A percentile compares a stretch with the other conserved stretches of the same genome.
Evolutionary conservation across 1,139 yeast species (phyloP).

Genomic region (Wickerhamomyces sp.): DNA sequence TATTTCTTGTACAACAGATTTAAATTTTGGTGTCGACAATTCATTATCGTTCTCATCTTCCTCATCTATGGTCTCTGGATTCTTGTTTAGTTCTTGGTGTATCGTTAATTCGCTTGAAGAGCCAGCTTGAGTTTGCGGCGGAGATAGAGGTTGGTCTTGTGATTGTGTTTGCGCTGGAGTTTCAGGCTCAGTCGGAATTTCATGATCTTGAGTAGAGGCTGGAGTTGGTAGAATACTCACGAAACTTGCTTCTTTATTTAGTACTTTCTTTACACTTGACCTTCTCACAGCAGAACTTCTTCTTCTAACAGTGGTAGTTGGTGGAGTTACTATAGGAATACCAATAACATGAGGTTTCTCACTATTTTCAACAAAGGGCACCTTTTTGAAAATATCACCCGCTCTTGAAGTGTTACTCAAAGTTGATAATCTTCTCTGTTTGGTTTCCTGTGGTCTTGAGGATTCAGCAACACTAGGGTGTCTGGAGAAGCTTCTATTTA

Average conservation of each 20-base stretch:
- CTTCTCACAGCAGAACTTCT: slow-evolving; percentile 1
- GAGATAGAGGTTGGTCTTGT: background rate
- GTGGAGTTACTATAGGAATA: slow-evolving; percentile 8
- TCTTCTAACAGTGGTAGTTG: slow-evolving; percentile 5
- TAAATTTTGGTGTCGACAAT: too few species aligned
- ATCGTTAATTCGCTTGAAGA: background rate
- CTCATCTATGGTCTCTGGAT: too few species aligned
- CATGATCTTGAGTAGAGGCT: slow-evolving; percentile 1
- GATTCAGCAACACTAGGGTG: slow-evolving; percentile 13
- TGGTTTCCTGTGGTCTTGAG: slow-evolving; percentile 14
- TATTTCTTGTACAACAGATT: too few species aligned
- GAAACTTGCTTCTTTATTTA: background rate
- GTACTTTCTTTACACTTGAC: background rate
- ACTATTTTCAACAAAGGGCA: background rate
- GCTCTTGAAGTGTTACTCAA: slow-evolving; percentile 17
- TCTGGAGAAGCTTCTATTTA: too few species aligned
- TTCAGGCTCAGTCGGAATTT: background rate
- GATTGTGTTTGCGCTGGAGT: background rate
- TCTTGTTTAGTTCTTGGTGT: too few species aligned
- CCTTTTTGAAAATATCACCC: slow-evolving; percentile 13
- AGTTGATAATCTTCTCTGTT: slow-evolving; percentile 23
- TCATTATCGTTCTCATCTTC: too few species aligned
- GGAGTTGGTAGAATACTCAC: slow-evolving; percentile 1
- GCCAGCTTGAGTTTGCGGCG: background rate
- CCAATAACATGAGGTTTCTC: slow-evolving; percentile 16